phyloP scores from a whole-genome alignment of 495 filamentous ascomycete genomes.

The Bacidia rubella region DNA sequence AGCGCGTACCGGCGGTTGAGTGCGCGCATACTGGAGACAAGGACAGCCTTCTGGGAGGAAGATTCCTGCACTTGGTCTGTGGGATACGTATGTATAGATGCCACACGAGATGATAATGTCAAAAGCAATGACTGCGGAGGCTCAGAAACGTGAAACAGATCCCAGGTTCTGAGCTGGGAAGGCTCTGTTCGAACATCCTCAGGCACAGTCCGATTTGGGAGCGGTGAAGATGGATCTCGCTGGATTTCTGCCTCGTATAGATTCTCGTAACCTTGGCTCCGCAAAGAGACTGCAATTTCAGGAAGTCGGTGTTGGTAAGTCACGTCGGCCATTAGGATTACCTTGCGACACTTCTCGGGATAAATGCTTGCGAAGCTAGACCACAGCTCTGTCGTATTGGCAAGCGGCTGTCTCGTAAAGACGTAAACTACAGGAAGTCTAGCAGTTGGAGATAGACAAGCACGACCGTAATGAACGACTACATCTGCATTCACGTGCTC shows the following conservation, averaged over 20 bases:
- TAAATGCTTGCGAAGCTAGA: slow-evolving; percentile 56
- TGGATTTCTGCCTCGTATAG: slow-evolving; percentile 57
- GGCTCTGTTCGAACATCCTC: slow-evolving; percentile 31
- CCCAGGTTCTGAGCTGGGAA: slow-evolving; percentile 50
- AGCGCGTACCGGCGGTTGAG: slow-evolving; percentile 81
- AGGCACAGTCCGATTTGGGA: slow-evolving; percentile 73
- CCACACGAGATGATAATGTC: slow-evolving; percentile 71
- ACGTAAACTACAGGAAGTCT: slow-evolving; percentile 83
- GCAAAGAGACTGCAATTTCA: slow-evolving; percentile 35
- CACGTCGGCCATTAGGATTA: slow-evolving; percentile 81
- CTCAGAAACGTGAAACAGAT: slow-evolving; percentile 78
- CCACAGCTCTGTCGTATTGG: slow-evolving; percentile 37
- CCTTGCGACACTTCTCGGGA: slow-evolving; percentile 43
- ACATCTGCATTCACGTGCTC: slow-evolving; percentile 86
- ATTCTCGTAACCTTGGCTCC: slow-evolving; percentile 50
- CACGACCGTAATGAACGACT: slow-evolving; percentile 87
- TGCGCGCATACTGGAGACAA: slow-evolving; percentile 39
- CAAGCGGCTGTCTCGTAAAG: slow-evolving; percentile 61
- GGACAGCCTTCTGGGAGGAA: slow-evolving; percentile 25
- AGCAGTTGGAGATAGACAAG: slow-evolving; percentile 83
- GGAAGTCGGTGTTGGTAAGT: slow-evolving; percentile 63
- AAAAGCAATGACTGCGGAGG: slow-evolving; percentile 77
- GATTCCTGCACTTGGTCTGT: slow-evolving; percentile 29
- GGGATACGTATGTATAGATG: slow-evolving; percentile 63
- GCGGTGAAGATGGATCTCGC: slow-evolving; percentile 61